Conservation (phyloP, 2,329 filamentous ascomycete species). For the Botryotinia convoluta region DNA sequence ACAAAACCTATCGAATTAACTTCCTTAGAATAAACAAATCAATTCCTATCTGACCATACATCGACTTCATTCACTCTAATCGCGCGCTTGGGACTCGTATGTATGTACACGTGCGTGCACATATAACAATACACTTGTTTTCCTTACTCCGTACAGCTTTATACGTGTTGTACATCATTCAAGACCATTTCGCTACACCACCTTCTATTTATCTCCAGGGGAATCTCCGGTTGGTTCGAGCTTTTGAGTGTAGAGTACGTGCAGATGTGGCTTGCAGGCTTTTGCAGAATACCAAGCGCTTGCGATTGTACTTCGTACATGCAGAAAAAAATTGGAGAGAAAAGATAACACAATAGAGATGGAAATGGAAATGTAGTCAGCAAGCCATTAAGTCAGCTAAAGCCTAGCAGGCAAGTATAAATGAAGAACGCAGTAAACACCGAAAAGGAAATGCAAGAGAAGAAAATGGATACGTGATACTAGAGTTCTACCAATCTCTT, state of each 20-base stretch:
- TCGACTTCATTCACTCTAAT: neutral
- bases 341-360: neutral
- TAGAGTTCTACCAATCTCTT: neutral
- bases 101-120: constrained; percentile 7
- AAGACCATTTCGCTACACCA: neutral
- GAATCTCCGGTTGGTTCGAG: constrained; percentile 9
- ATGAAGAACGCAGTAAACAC: neutral
- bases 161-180: neutral
- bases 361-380: neutral
- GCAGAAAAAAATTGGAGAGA: neutral
- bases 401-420: neutral
- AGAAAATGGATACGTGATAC: neutral
- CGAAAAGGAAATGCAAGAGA: neutral
- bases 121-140: neutral
- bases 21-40: neutral
- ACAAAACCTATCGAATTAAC: neutral
- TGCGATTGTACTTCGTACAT: neutral
- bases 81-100: constrained; percentile 6
- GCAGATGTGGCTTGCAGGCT: constrained; percentile 5
- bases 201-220: neutral
- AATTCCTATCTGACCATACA: neutral
- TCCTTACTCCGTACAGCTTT: neutral
- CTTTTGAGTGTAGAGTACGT: neutral
- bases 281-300: neutral
- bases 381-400: neutral